A percentile compares a stretch with the other conserved stretches of the same genome.
Evolutionary conservation across 352 stramenopile species (phyloP).

Genomic region (Globisporangium ultimum): DNA sequence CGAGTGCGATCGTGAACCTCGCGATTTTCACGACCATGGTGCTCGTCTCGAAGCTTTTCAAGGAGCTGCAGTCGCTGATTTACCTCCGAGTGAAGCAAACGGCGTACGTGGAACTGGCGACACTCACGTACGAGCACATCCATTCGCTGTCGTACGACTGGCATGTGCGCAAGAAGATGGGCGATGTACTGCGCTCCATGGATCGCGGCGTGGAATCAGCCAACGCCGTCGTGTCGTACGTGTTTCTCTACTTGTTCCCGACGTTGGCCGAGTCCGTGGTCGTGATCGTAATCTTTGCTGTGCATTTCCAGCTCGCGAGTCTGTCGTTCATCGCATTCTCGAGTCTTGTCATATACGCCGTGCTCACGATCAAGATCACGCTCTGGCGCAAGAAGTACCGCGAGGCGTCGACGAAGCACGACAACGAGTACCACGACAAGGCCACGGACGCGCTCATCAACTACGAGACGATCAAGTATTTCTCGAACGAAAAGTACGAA

Average conservation of each 20-base stretch:
- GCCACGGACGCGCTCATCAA: slow-evolving; percentile 97
- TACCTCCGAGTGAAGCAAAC: slow-evolving; percentile 96
- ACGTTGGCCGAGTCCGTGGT: slow-evolving; percentile 95
- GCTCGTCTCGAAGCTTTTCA: slow-evolving; percentile 89
- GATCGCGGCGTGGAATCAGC: slow-evolving; percentile 90
- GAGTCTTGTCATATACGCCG: slow-evolving; percentile 95
- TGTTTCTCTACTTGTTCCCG: slow-evolving; percentile 96
- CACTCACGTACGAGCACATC: slow-evolving; percentile 96
- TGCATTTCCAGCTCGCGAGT: slow-evolving; percentile 92
- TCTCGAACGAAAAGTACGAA: slow-evolving; percentile 94
- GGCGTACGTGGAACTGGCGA: slow-evolving; percentile 96
- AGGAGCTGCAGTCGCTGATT: slow-evolving; percentile 94
- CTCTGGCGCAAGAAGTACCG: slow-evolving; percentile 98
- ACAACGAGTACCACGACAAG: slow-evolving; percentile 98
- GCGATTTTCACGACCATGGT: slow-evolving; percentile 79
- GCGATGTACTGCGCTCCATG: slow-evolving; percentile 94
- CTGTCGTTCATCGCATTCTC: slow-evolving; percentile 93
- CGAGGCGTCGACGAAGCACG: slow-evolving; percentile 90
- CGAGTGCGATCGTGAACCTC: slow-evolving; percentile 50
- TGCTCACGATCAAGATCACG: slow-evolving; percentile 96
- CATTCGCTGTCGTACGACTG: slow-evolving; percentile 96
- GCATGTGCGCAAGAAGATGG: slow-evolving; percentile 97
- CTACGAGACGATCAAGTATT: slow-evolving; percentile 99
- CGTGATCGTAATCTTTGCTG: slow-evolving; percentile 89
- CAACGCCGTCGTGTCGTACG: slow-evolving; percentile 95